These are phyloP conservation scores for Yamadazyma nakazawae DNA, from an alignment of 805 yeast genomes.

Conservation along the genomic window DNA sequence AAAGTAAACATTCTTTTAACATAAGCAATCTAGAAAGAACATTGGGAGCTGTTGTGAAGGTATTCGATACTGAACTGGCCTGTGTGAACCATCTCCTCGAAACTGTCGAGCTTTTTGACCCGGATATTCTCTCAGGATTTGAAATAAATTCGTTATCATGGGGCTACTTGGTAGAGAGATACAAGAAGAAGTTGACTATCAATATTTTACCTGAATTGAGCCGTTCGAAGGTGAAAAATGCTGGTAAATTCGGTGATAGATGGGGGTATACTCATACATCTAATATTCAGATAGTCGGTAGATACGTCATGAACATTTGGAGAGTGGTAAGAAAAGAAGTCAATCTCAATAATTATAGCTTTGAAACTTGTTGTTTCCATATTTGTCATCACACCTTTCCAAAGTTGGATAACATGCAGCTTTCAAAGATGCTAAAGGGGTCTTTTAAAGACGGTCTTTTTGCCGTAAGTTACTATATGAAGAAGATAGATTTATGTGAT, in stretches of 20 bases:
- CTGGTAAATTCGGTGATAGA: slow-evolving; percentile 56
- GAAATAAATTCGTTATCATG: slow-evolving; percentile 80
- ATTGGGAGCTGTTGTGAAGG: background rate
- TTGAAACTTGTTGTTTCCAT: slow-evolving; percentile 75
- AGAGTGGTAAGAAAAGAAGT: slow-evolving; percentile 62
- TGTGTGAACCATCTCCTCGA: slow-evolving; percentile 55
- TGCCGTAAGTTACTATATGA: slow-evolving; percentile 45
- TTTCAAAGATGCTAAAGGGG: slow-evolving; percentile 38
- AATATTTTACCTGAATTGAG: slow-evolving; percentile 62
- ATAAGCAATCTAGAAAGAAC: background rate
- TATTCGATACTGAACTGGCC: slow-evolving; percentile 44
- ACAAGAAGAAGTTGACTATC: slow-evolving; percentile 39
- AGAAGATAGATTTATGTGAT: slow-evolving; percentile 42
- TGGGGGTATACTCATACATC: slow-evolving; percentile 87
- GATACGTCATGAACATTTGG: slow-evolving; percentile 88
- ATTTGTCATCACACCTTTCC: slow-evolving; percentile 68
- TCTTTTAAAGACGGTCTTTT: slow-evolving; percentile 19
- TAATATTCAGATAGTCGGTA: slow-evolving; percentile 63
- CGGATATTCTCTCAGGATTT: slow-evolving; percentile 84
- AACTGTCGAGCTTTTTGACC: slow-evolving; percentile 64
- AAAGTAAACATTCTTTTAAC: background rate
- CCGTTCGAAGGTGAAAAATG: slow-evolving; percentile 48
- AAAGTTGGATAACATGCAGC: slow-evolving; percentile 44
- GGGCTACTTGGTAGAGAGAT: slow-evolving; percentile 83
- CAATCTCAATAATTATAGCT: slow-evolving; percentile 60